Percentiles rank a stretch among this genome's conserved stretches.
Evolutionary conservation across 2,329 filamentous ascomycete genomes (phyloP).

Genomic region (Penicillium sp.): DNA sequence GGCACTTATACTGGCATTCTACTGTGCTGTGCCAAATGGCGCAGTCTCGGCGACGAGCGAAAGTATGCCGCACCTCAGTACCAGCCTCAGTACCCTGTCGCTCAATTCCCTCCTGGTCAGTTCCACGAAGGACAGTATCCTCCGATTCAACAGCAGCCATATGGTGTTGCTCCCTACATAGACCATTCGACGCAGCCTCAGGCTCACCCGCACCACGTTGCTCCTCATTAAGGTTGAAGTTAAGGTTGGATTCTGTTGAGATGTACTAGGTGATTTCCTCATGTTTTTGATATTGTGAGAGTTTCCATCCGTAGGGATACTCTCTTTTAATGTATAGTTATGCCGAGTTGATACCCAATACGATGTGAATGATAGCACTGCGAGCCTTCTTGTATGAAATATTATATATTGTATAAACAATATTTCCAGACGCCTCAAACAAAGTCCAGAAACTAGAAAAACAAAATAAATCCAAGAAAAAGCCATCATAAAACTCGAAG

Average conservation of each 20-base stretch:
- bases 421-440: background rate
- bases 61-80: constrained; percentile 1
- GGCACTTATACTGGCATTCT: constrained; percentile 22
- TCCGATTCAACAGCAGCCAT: background rate
- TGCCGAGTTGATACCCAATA: constrained; percentile 1
- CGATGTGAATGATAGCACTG: background rate
- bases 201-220: background rate
- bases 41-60: constrained; percentile 2
- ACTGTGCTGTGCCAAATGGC: constrained; percentile 20
- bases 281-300: background rate
- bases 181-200: background rate
- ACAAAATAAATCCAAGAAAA: background rate
- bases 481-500: background rate
- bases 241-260: background rate
- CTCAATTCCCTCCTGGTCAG: background rate
- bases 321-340: background rate
- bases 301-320: background rate
- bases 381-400: background rate
- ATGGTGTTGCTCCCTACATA: background rate
- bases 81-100: background rate
- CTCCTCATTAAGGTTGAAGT: background rate
- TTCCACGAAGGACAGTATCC: background rate
- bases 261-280: background rate
- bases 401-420: too few relatives aligned
- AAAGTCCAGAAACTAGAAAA: background rate